These are phyloP conservation scores for Alternaria angustiovoidea DNA, from an alignment of 2,329 filamentous ascomycete species.

Conservation along the genomic window DNA sequence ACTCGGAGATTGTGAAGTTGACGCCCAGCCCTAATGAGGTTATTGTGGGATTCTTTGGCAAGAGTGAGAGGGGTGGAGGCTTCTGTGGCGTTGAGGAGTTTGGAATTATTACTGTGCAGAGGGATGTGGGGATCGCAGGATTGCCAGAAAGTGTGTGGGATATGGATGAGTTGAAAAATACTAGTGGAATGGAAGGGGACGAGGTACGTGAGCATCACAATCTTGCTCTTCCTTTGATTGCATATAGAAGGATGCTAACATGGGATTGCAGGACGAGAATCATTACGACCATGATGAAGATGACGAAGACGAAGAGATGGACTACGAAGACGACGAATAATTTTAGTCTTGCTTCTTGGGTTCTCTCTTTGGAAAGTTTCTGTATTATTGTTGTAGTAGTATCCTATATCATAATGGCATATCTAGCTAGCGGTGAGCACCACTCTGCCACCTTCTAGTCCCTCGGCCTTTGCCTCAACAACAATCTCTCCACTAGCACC, in stretches of 20 bases:
- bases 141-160: constrained; percentile 55
- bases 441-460: constrained; percentile 13
- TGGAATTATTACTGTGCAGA: constrained; percentile 59
- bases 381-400: too few species aligned
- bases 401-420: too few species aligned
- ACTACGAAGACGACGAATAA: background rate
- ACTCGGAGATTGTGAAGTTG: constrained; percentile 29
- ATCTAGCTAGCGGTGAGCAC: constrained; percentile 11
- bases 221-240: constrained; percentile 8
- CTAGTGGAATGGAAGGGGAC: constrained; percentile 14
- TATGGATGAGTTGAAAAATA: constrained; percentile 55
- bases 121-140: constrained; percentile 49
- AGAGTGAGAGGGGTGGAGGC: constrained; percentile 36
- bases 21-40: constrained; percentile 48
- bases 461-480: constrained; percentile 16
- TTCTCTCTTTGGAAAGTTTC: too few species aligned
- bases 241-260: background rate
- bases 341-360: background rate
- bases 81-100: constrained; percentile 49
- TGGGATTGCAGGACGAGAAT: background rate
- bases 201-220: background rate
- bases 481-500: constrained; percentile 22
- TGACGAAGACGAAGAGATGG: background rate
- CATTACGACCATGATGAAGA: background rate
- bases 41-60: constrained; percentile 59